Conservation (phyloP, 345 rosid genomes). For the Mercurialis annua region DNA sequence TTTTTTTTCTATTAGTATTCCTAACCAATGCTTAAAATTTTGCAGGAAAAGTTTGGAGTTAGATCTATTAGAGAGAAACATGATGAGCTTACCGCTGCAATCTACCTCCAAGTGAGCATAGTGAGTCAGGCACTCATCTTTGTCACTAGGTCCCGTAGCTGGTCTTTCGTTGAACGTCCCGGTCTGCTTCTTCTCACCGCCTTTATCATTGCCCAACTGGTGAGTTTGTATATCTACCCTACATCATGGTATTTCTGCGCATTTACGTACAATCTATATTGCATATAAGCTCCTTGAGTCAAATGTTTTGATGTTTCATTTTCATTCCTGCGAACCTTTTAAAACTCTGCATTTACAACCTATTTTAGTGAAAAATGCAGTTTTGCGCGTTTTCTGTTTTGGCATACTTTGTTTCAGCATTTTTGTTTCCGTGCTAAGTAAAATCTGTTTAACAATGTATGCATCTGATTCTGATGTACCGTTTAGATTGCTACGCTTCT, state of each 20-base stretch:
- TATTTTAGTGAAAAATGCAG: too few relatives aligned
- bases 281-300: background rate
- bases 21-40: background rate
- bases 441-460: background rate
- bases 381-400: too few relatives aligned
- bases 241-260: background rate
- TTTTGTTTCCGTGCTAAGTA: too few relatives aligned
- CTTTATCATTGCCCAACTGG: conserved; percentile 73
- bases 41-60: conserved; percentile 74
- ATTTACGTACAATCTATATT: too few relatives aligned
- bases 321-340: too few relatives aligned
- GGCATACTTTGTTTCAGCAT: too few relatives aligned
- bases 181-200: conserved; percentile 63
- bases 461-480: background rate
- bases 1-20: background rate
- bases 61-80: conserved; percentile 46
- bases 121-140: conserved; percentile 95
- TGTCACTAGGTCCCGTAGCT: conserved; percentile 91
- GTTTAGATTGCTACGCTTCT: conserved; percentile 67
- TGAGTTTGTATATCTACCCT: conserved; percentile 27
- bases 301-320: too few relatives aligned
- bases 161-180: conserved; percentile 88
- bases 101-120: conserved; percentile 92
- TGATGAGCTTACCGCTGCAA: conserved; percentile 66
- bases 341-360: too few relatives aligned